Evolutionary conservation across 2,329 filamentous ascomycete genomes (phyloP).

Genomic region (Monascus ruber): DNA sequence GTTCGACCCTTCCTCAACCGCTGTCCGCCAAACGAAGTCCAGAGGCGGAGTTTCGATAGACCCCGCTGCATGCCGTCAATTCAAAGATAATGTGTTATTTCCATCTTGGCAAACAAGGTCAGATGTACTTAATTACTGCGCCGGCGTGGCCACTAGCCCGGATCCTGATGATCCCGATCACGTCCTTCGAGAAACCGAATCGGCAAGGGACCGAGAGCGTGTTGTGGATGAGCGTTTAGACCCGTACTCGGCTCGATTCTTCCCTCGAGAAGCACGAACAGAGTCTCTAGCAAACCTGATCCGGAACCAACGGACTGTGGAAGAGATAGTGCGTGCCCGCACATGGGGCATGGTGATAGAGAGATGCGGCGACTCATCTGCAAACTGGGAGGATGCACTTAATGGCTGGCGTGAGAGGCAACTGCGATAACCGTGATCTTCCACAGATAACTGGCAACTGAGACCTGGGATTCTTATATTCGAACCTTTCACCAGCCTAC

Average conservation of each 20-base stretch:
- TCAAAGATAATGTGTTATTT: slow-evolving; percentile 70
- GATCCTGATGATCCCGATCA: slow-evolving; percentile 79
- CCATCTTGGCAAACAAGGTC: slow-evolving; percentile 77
- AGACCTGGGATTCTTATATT: no score
- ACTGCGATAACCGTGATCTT: slow-evolving; percentile 7
- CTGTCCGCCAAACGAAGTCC: slow-evolving; percentile 45
- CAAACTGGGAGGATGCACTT: slow-evolving; percentile 55
- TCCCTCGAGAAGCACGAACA: slow-evolving; percentile 62
- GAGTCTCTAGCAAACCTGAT: slow-evolving; percentile 63
- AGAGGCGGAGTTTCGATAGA: slow-evolving; percentile 45
- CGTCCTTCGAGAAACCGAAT: slow-evolving; percentile 57
- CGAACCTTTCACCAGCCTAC: no score
- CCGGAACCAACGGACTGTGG: slow-evolving; percentile 61
- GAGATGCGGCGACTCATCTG: slow-evolving; percentile 53
- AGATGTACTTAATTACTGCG: slow-evolving; percentile 80
- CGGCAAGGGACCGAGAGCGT: slow-evolving; percentile 56
- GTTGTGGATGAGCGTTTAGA: slow-evolving; percentile 81
- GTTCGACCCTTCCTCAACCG: slow-evolving; percentile 73
- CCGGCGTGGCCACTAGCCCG: slow-evolving; percentile 71
- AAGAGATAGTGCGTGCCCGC: slow-evolving; percentile 63
- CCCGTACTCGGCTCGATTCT: slow-evolving; percentile 79
- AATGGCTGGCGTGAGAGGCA: slow-evolving; percentile 46
- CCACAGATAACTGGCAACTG: no score
- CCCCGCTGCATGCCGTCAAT: slow-evolving; percentile 51
- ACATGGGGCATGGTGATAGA: slow-evolving; percentile 72